Evolutionary conservation across 2,329 filamentous ascomycete species (phyloP).

Genomic region (Pseudogymnoascus sp.): DNA sequence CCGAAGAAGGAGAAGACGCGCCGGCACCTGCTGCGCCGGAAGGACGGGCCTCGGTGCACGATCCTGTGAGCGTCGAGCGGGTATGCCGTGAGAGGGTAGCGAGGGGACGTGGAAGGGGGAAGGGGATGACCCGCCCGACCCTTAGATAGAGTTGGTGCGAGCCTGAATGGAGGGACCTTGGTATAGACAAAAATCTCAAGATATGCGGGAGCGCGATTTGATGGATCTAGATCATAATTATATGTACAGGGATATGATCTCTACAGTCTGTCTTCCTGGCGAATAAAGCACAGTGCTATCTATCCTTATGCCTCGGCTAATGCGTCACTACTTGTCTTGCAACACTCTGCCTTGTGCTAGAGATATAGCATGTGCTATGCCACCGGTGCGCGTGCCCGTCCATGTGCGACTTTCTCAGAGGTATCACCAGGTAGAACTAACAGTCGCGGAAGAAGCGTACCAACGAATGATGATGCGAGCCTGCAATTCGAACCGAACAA

Average conservation of each 20-base stretch:
- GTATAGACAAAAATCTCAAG: conserved; percentile 4
- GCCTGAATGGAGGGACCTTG: not conserved
- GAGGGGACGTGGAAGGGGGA: not conserved
- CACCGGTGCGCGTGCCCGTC: not conserved
- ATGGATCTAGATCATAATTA: conserved; percentile 6
- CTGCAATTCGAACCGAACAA: not conserved
- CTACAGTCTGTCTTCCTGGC: not conserved
- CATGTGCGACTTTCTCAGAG: conserved; percentile 5
- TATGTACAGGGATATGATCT: conserved; percentile 7
- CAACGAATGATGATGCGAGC: not conserved
- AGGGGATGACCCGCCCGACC: not conserved
- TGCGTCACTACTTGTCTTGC: not conserved
- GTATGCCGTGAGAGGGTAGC: not conserved
- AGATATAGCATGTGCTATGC: not conserved
- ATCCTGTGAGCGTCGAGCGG: conserved; percentile 27
- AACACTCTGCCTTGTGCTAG: not conserved
- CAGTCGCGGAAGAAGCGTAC: not conserved
- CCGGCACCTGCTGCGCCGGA: conserved; percentile 7
- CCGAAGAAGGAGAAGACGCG: conserved; percentile 28
- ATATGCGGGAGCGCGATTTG: conserved; percentile 1
- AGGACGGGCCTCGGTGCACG: conserved; percentile 27
- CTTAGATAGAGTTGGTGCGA: conserved; percentile 1
- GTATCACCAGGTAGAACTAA: not conserved
- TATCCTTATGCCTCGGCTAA: not conserved
- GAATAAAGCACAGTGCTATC: not conserved